A percentile compares a stretch with the other conserved stretches of the same genome.
phyloP scores from a whole-genome alignment of 2,329 filamentous ascomycete genomes.

The Clonostachys chloroleuca region DNA sequence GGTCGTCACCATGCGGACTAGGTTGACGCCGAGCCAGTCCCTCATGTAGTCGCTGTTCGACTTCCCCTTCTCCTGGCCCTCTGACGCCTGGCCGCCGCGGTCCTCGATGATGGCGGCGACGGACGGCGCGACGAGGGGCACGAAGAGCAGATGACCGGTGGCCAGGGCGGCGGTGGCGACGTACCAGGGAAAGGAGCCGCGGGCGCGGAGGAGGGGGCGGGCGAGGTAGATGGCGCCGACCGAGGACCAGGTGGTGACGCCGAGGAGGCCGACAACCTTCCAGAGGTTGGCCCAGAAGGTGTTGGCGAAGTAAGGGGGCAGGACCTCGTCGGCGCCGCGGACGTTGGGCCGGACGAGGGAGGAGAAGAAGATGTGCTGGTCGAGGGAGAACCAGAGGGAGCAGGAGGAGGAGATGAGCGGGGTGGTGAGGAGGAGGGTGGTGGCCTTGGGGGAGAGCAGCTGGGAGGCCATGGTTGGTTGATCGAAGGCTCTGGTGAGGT shows the following conservation, averaged over 20 bases:
- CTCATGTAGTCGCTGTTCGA: constrained; percentile 18
- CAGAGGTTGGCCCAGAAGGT: constrained; percentile 31
- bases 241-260: constrained; percentile 22
- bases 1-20: constrained; percentile 21
- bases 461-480: constrained; percentile 25
- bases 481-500: too few relatives aligned
- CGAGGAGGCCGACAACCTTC: constrained; percentile 24
- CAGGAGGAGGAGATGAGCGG: constrained; percentile 42
- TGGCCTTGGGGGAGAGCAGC: constrained; percentile 23
- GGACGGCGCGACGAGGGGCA: constrained; percentile 22
- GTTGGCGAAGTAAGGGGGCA: constrained; percentile 34
- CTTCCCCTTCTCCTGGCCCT: constrained; percentile 9
- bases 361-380: constrained; percentile 36
- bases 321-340: constrained; percentile 24
- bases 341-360: constrained; percentile 21
- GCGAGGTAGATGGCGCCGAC: constrained; percentile 15
- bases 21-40: constrained; percentile 23
- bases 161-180: constrained; percentile 20
- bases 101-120: constrained; percentile 17
- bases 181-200: constrained; percentile 23
- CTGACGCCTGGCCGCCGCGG: constrained; percentile 7
- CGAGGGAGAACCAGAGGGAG: constrained; percentile 36
- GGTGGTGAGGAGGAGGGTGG: constrained; percentile 28
- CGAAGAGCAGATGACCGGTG: constrained; percentile 22
- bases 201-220: constrained; percentile 11